Percentiles rank a stretch among this genome's conserved stretches.
These are phyloP conservation scores for Aspergillus candidus DNA, from an alignment of 2,329 filamentous ascomycete genomes.

Conservation along the genomic window DNA sequence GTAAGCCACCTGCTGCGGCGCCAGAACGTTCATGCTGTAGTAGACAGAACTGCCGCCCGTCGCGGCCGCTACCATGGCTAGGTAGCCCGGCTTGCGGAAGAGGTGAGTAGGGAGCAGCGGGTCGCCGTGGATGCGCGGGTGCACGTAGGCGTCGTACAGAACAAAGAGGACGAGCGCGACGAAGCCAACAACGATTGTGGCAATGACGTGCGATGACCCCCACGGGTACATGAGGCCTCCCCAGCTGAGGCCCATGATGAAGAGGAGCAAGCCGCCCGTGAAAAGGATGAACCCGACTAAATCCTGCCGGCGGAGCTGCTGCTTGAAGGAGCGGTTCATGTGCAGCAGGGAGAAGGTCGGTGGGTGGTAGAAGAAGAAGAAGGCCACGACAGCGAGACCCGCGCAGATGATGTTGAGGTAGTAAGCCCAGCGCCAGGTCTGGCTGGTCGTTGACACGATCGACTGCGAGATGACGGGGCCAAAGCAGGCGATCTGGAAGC, in stretches of 20 bases:
- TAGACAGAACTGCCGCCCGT: constrained; percentile 43
- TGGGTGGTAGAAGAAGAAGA: constrained; percentile 6
- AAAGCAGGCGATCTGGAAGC: constrained; percentile 23
- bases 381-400: constrained; percentile 18
- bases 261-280: constrained; percentile 36
- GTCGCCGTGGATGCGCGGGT: constrained; percentile 6
- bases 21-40: constrained; percentile 42
- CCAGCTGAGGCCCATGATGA: constrained; percentile 42
- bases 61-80: constrained; percentile 36
- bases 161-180: constrained; percentile 32
- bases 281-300: constrained; percentile 43
- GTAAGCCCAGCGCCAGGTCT: constrained; percentile 47
- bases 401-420: constrained; percentile 45
- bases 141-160: constrained; percentile 25
- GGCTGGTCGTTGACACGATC: constrained; percentile 39
- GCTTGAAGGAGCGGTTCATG: constrained; percentile 1
- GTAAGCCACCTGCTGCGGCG: constrained; percentile 39
- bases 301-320: constrained; percentile 22
- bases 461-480: constrained; percentile 45
- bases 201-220: constrained; percentile 35
- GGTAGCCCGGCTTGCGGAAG: constrained; percentile 38
- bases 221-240: constrained; percentile 42
- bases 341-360: constrained; percentile 42
- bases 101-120: constrained; percentile 42
- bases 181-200: constrained; percentile 35